Evolutionary conservation across 257 asterid genomes (phyloP).

Genomic region (Gardenia jasminoides): DNA sequence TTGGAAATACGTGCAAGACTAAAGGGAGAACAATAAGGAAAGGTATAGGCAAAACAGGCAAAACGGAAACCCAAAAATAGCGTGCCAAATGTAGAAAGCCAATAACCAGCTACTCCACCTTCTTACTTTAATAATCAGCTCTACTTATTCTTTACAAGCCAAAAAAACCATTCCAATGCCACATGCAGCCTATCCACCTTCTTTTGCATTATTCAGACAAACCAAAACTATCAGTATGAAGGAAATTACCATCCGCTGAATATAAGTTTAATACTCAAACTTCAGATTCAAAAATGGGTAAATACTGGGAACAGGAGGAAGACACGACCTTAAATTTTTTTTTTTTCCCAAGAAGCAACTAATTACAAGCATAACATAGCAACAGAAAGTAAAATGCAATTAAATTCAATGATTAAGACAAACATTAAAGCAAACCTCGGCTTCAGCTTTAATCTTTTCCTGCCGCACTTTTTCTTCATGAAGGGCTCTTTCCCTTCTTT

Average conservation of each 20-base stretch:
- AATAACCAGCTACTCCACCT: not conserved
- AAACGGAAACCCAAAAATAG: not conserved
- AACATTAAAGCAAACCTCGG: slow-evolving; percentile 49
- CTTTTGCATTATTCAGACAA: not conserved
- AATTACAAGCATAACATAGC: not conserved
- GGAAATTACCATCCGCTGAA: not conserved
- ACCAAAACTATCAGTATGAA: not conserved
- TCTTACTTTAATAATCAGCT: not conserved
- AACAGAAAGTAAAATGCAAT: not conserved
- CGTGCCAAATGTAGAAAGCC: not conserved
- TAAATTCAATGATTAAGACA: not conserved
- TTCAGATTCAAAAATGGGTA: not conserved
- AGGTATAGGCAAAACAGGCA: not conserved
- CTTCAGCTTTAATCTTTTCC: slow-evolving; percentile 70
- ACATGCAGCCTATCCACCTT: not conserved
- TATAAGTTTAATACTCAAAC: not conserved
- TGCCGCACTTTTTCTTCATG: slow-evolving; percentile 67
- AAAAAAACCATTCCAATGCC: not conserved
- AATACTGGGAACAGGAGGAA: not conserved
- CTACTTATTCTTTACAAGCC: not conserved
- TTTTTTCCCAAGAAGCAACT: not conserved
- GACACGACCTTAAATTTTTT: not conserved
- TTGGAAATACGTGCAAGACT: not conserved
- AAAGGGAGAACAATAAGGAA: not conserved
- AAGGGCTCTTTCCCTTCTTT: slow-evolving; percentile 64